phyloP scores from a whole-genome alignment of 2,329 filamentous ascomycete species.

The Aspergillus fischeri region DNA sequence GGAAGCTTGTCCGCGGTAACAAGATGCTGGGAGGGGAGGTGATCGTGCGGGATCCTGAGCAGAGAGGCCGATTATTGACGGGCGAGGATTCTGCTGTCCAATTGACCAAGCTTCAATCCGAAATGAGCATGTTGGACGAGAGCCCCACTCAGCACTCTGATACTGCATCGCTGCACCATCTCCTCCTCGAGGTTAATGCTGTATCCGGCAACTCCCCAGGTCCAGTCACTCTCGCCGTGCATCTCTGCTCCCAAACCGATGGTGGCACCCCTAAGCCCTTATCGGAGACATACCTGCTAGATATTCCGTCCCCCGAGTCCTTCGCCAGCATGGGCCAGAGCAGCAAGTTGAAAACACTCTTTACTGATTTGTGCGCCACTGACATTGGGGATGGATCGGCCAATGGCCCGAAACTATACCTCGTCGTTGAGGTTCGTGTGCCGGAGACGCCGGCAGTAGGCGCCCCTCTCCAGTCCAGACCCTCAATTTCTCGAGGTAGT shows the following conservation, averaged over 20 bases:
- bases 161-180: constrained; percentile 68
- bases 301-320: constrained; percentile 69
- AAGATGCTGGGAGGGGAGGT: constrained; percentile 91
- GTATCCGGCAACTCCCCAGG: constrained; percentile 74
- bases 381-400: constrained; percentile 64
- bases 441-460: constrained; percentile 43
- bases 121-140: constrained; percentile 90
- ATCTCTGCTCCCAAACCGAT: constrained; percentile 68
- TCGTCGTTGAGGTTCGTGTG: constrained; percentile 75
- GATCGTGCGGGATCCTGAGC: constrained; percentile 83
- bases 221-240: constrained; percentile 70
- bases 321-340: constrained; percentile 62
- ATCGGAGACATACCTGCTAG: constrained; percentile 78
- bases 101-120: constrained; percentile 83
- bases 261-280: constrained; percentile 62
- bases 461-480: constrained; percentile 21
- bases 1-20: constrained; percentile 91
- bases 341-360: constrained; percentile 74
- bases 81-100: constrained; percentile 91
- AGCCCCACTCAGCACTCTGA: constrained; percentile 66
- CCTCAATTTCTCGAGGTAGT: constrained; percentile 34
- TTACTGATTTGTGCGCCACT: constrained; percentile 75
- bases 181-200: constrained; percentile 79
- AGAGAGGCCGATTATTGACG: constrained; percentile 80
- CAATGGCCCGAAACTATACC: constrained; percentile 69